Conservation (phyloP, 2,329 filamentous ascomycete genomes). For the Beauveria sp. region DNA sequence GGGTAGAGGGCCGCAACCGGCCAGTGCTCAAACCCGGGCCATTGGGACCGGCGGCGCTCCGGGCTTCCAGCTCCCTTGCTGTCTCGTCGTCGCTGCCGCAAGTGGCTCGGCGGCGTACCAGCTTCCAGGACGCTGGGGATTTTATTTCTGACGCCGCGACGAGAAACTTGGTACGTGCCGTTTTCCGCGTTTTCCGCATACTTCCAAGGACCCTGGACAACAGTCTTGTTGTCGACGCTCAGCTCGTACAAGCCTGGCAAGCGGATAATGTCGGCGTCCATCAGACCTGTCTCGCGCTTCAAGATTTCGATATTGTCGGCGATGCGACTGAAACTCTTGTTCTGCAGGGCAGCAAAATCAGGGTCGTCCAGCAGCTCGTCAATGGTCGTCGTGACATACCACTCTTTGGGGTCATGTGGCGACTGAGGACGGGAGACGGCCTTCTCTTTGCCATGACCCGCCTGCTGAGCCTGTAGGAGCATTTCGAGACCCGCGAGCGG, state of each 20-base stretch:
- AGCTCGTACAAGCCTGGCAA: constrained; percentile 16
- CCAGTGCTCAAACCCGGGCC: no score
- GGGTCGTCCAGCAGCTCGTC: background rate
- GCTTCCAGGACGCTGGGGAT: no score
- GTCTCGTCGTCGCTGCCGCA: no score
- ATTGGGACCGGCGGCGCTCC: no score
- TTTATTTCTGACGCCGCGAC: no score
- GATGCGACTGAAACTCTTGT: constrained; percentile 10
- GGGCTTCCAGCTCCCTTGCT: no score
- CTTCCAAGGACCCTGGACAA: no score
- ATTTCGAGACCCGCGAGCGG: constrained; percentile 16
- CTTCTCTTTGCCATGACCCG: background rate
- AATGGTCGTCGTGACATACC: background rate
- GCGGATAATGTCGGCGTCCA: constrained; percentile 17
- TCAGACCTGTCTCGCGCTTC: constrained; percentile 18
- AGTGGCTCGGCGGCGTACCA: no score
- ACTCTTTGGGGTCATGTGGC: background rate
- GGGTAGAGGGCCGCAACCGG: constrained; percentile 9
- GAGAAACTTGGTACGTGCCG: no score
- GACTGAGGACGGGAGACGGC: constrained; percentile 1
- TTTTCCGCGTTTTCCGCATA: no score
- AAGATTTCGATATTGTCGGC: constrained; percentile 17
- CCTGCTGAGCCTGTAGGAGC: background rate
- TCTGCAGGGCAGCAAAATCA: background rate
- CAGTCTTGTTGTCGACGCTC: background rate